phyloP scores from a whole-genome alignment of 352 stramenopile species.

The Phytophthora tubulina region DNA sequence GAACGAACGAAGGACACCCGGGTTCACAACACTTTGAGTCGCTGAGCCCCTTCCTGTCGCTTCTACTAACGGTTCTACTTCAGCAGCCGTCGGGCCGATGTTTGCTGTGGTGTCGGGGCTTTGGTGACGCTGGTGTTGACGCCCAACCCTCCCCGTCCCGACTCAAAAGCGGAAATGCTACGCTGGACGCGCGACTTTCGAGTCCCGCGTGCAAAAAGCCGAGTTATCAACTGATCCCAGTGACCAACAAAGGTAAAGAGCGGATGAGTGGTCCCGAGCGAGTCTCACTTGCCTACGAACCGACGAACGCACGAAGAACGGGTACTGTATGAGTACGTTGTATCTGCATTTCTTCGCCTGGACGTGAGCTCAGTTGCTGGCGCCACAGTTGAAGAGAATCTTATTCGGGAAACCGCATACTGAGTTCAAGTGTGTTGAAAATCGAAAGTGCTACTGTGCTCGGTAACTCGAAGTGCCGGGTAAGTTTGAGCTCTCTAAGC shows the following conservation, averaged over 20 bases:
- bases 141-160: constrained; percentile 9
- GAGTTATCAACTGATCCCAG: constrained; percentile 13
- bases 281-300: constrained; percentile 10
- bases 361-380: neutral
- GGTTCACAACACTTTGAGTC: neutral
- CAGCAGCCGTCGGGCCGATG: neutral
- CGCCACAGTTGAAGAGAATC: constrained; percentile 17
- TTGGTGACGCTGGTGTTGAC: constrained; percentile 1
- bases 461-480: neutral
- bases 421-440: neutral
- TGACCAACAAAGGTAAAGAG: constrained; percentile 27
- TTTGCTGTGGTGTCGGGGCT: no score
- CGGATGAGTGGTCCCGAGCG: constrained; percentile 28
- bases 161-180: constrained; percentile 24
- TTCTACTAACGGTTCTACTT: constrained; percentile 4
- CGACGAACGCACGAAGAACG: constrained; percentile 12
- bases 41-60: constrained; percentile 13
- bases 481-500: neutral
- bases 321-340: constrained; percentile 22
- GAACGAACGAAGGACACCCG: constrained; percentile 13
- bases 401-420: constrained; percentile 10
- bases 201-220: constrained; percentile 4
- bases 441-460: neutral
- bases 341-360: neutral
- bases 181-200: constrained; percentile 10